A percentile compares a stretch with the other conserved stretches of the same genome.
Conservation (phyloP, 1,284 basidiomycete species). For the Somion occarium region DNA sequence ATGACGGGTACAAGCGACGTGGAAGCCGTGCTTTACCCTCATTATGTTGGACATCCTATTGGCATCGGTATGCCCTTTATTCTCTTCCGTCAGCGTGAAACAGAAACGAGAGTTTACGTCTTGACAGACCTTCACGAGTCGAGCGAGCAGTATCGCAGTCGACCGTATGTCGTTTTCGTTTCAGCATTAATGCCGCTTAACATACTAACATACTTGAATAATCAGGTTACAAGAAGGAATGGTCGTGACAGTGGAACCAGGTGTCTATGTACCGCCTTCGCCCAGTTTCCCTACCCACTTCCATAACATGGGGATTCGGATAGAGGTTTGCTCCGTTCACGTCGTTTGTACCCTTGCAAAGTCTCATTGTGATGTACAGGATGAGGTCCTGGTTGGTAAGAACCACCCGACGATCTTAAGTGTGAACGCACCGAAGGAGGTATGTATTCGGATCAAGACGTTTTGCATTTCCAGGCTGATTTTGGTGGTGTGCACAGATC, state of each 20-base stretch:
- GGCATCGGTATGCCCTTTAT: slow-evolving; percentile 77
- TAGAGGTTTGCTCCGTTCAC: too few relatives aligned
- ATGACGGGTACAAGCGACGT: slow-evolving; percentile 46
- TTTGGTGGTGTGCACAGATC: slow-evolving; percentile 38
- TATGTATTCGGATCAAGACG: slow-evolving; percentile 31
- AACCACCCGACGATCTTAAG: slow-evolving; percentile 68
- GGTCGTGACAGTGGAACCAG: slow-evolving; percentile 85
- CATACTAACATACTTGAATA: background rate
- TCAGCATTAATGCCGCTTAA: slow-evolving; percentile 2
- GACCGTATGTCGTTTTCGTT: slow-evolving; percentile 27
- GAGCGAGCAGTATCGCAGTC: slow-evolving; percentile 41
- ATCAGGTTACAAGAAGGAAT: slow-evolving; percentile 71
- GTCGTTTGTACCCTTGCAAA: background rate
- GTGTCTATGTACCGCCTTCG: slow-evolving; percentile 82
- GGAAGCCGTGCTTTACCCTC: slow-evolving; percentile 79
- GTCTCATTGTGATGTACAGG: slow-evolving; percentile 37
- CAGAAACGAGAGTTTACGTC: slow-evolving; percentile 4
- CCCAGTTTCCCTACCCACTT: slow-evolving; percentile 78
- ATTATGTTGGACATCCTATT: slow-evolving; percentile 83
- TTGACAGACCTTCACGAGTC: slow-evolving; percentile 79
- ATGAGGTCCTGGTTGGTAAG: slow-evolving; percentile 78
- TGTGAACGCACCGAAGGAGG: slow-evolving; percentile 85
- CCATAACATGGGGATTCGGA: slow-evolving; percentile 85
- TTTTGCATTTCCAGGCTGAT: slow-evolving; percentile 4
- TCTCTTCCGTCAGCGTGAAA: background rate